Conservation (phyloP, 768 basidiomycete genomes). For the Fistulinella prunicolor region DNA sequence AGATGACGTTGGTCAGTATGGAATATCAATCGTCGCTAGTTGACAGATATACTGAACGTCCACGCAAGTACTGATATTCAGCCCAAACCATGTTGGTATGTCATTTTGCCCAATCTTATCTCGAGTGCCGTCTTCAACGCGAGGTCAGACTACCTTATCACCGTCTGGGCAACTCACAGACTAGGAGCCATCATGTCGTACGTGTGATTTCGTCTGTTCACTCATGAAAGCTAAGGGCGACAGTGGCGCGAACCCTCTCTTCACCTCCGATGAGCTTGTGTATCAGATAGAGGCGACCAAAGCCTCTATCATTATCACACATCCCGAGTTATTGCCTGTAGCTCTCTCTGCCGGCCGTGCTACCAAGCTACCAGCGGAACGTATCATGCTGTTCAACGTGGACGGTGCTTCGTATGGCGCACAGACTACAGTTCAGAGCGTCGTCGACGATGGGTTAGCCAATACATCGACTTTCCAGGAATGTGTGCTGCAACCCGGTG, state of each 20-base stretch:
- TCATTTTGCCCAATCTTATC: background rate
- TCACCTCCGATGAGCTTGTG: conserved; percentile 53
- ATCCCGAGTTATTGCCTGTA: conserved; percentile 42
- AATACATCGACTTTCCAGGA: conserved; percentile 44
- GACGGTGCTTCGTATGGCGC: conserved; percentile 8
- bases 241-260: conserved; percentile 63
- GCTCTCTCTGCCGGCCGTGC: conserved; percentile 44
- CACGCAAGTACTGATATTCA: conserved; percentile 55
- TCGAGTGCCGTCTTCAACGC: background rate
- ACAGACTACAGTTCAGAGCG: conserved; percentile 39
- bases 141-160: conserved; percentile 49
- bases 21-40: background rate
- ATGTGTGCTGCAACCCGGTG: conserved; percentile 49
- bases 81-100: conserved; percentile 64
- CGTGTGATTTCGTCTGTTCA: conserved; percentile 21
- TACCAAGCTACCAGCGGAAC: conserved; percentile 41
- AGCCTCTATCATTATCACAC: conserved; percentile 47
- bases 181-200: conserved; percentile 59
- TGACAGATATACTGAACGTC: conserved; percentile 5
- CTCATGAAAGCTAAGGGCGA: background rate
- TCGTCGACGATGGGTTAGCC: conserved; percentile 49
- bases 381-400: conserved; percentile 42
- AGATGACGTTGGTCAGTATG: conserved; percentile 38
- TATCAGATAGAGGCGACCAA: conserved; percentile 53
- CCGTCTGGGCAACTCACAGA: conserved; percentile 54